Evolutionary conservation across 176 grass and related monocot species (phyloP).

Genomic region (Oryza longistaminata): DNA sequence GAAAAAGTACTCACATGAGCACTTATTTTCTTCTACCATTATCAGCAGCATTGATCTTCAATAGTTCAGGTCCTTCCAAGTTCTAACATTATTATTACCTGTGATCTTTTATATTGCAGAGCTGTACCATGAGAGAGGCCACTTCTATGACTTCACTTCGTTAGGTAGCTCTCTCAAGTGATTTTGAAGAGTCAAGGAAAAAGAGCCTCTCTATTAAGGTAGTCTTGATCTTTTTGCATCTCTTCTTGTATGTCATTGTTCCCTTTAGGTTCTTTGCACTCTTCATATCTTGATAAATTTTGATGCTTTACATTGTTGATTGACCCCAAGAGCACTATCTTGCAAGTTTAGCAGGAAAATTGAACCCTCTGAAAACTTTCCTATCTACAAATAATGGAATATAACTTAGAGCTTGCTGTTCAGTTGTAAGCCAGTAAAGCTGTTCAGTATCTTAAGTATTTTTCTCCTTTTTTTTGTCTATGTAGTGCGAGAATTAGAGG

Average conservation of each 20-base stretch:
- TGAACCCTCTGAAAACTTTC: not conserved
- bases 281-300: not conserved
- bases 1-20: not conserved
- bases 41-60: not conserved
- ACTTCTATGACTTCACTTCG: slow-evolving; percentile 95
- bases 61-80: not conserved
- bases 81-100: slow-evolving; percentile 23
- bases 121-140: slow-evolving; percentile 83
- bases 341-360: not conserved
- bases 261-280: not conserved
- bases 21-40: not conserved
- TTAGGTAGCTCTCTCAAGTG: slow-evolving; percentile 47
- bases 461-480: too few species aligned
- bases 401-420: slow-evolving; percentile 1
- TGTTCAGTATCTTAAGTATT: not conserved
- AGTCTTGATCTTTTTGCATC: not conserved
- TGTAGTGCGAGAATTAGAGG: slow-evolving; percentile 81
- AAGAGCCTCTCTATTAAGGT: not conserved
- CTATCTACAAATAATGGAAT: not conserved
- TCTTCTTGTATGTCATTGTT: not conserved
- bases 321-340: not conserved
- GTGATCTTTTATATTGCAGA: slow-evolving; percentile 50
- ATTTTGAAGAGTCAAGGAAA: too few species aligned
- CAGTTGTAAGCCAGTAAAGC: not conserved
- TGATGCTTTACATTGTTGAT: not conserved